Percentiles rank a stretch among this genome's conserved stretches.
phyloP scores from a whole-genome alignment of 768 basidiomycete species.

The Boletus insuetus region DNA sequence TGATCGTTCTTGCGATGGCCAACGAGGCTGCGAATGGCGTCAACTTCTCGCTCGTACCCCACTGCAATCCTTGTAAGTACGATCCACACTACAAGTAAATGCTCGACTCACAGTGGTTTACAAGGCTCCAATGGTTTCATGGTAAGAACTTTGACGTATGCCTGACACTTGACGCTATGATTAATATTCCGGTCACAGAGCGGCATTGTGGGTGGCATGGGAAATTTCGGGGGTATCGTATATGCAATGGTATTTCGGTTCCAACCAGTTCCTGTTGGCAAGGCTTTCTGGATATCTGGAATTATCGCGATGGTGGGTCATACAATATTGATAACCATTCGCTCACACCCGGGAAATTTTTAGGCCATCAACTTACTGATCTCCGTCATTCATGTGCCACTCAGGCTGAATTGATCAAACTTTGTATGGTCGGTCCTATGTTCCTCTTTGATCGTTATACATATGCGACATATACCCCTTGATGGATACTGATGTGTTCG shows the following conservation, averaged over 20 bases:
- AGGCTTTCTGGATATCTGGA: conserved; percentile 44
- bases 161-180: neutral
- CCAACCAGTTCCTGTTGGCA: conserved; percentile 2
- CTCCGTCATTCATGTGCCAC: conserved; percentile 11
- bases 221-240: conserved; percentile 45
- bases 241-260: conserved; percentile 39
- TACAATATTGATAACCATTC: neutral
- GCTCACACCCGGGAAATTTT: neutral
- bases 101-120: neutral
- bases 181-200: conserved; percentile 9
- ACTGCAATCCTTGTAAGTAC: conserved; percentile 8
- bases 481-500: no score
- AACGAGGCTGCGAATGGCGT: conserved; percentile 3
- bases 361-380: conserved; percentile 8
- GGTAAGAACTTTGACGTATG: conserved; percentile 15
- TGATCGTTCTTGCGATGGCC: neutral
- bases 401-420: neutral
- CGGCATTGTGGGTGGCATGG: conserved; percentile 40
- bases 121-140: conserved; percentile 22
- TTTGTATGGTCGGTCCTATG: neutral
- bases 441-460: no score
- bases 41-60: conserved; percentile 3
- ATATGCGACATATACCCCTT: no score
- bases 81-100: no score
- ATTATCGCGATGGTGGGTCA: conserved; percentile 35